Conservation (phyloP, 352 stramenopile species). For the Phytophthora cajani region DNA sequence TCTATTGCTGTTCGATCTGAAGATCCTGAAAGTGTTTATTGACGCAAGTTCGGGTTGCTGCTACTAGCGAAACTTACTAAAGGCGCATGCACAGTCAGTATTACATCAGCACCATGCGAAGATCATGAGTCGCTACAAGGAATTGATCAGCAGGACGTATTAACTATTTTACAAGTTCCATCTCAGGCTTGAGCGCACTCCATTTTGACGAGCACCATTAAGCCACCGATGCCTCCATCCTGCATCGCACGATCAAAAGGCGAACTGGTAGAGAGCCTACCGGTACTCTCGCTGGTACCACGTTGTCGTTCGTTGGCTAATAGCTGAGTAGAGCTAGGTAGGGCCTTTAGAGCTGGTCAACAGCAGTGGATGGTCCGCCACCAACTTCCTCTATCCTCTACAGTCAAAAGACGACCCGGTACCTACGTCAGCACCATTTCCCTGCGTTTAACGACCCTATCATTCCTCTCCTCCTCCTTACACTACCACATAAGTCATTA, state of each 20-base stretch:
- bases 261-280: not conserved
- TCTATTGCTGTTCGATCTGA: too few relatives aligned
- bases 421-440: conserved; percentile 8
- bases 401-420: not conserved
- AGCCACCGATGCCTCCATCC: not conserved
- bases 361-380: not conserved
- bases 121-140: too few relatives aligned
- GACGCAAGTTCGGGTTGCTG: too few relatives aligned
- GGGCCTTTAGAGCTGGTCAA: not conserved
- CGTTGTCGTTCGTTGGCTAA: not conserved
- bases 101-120: too few relatives aligned
- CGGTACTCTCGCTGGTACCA: not conserved
- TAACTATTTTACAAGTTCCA: too few relatives aligned
- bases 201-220: not conserved
- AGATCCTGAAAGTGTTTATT: too few relatives aligned
- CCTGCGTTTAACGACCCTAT: not conserved
- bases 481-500: not conserved
- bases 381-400: not conserved
- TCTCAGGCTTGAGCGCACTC: too few relatives aligned
- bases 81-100: too few relatives aligned
- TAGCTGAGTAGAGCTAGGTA: not conserved
- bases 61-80: too few relatives aligned
- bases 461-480: not conserved
- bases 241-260: not conserved
- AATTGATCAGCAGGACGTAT: too few relatives aligned